phyloP scores from a whole-genome alignment of 2,329 filamentous ascomycete species.

The Hymenoscyphus scutula region DNA sequence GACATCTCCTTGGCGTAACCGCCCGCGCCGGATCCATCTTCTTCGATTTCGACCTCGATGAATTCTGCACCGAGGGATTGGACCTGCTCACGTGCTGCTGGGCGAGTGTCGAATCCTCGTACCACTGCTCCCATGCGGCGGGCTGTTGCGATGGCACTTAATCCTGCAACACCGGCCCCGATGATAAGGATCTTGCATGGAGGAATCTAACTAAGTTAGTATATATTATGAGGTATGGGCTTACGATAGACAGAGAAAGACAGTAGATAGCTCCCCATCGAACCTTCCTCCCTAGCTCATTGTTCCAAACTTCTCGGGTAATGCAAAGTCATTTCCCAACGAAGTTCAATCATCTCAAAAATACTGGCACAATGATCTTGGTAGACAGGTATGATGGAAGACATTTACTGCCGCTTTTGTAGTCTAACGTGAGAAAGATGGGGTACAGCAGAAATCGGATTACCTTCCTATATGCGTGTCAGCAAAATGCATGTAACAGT shows the following conservation, averaged over 20 bases:
- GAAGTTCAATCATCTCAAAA: too few relatives aligned
- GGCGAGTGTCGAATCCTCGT: conserved; percentile 84
- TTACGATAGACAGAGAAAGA: too few relatives aligned
- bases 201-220: conserved; percentile 61
- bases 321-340: too few relatives aligned
- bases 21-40: conserved; percentile 80
- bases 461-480: conserved; percentile 34
- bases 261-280: too few relatives aligned
- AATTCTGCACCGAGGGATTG: conserved; percentile 89
- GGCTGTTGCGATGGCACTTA: conserved; percentile 85
- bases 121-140: conserved; percentile 85
- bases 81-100: conserved; percentile 85
- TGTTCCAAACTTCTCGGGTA: too few relatives aligned
- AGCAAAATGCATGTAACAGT: conserved; percentile 23
- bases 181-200: conserved; percentile 89
- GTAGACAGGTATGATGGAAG: background rate
- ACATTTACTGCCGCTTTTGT: background rate
- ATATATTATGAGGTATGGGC: background rate
- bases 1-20: conserved; percentile 95
- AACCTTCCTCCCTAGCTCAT: too few relatives aligned
- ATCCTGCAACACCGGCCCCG: conserved; percentile 82
- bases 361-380: too few relatives aligned
- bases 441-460: conserved; percentile 8
- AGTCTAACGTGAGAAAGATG: conserved; percentile 3
- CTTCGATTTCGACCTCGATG: conserved; percentile 79